Base-by-base conservation (phyloP, 2,329 filamentous ascomycete species). In the Colletotrichum sidae region DNA sequence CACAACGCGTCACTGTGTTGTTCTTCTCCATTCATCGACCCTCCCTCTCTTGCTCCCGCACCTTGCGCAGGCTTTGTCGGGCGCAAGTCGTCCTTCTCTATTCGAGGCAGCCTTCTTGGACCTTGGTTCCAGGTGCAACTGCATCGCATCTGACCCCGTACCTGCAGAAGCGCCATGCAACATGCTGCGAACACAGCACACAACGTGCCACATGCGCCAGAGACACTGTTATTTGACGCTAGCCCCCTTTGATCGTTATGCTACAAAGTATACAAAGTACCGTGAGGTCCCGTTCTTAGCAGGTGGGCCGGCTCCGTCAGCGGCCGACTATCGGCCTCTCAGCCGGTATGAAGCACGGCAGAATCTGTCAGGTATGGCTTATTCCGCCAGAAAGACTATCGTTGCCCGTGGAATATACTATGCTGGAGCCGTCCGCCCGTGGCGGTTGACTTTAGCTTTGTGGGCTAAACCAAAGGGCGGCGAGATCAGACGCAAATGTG, bases 111-210 rank as follows among this genome's bases (percentile, higher is more conserved):
- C 42, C 42, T 7, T 35, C 41, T 17, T 65, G 17, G 56, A n/a
- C 61, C 51, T 52, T 51, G 47, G 11, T 54, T 44, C 34, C 42
- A 35, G 6, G 42, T 34, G 39, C 38, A 13, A 42, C 35, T 45
- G 15, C 45, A 60, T 49, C 49, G 45, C 62, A n/a, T 63, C 37
- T 67, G 69, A 53, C 67, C 63, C 67, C 65, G 65, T 68, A 70
- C 70, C 70, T 72, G 70, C 70, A 70, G 70, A 70, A 69, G 67
- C 69, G 68, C 55, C 58, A 61, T 70, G 68, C 59, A 65, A 55
- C 46, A 62, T 33, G 42, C 54, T 41, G 39, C 46, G 44, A 56
- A 39, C 39, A 44, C 46, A 25, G 25, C 25, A 25, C 25, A 25
- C 64, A 59, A 49, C 53, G 67, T 61, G 41, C 59, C 42, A 67